Evolutionary conservation across 129 eudicot genomes (phyloP), one percentile per base, ranked within the genome.

Genomic region (Silybum marianum): DNA sequence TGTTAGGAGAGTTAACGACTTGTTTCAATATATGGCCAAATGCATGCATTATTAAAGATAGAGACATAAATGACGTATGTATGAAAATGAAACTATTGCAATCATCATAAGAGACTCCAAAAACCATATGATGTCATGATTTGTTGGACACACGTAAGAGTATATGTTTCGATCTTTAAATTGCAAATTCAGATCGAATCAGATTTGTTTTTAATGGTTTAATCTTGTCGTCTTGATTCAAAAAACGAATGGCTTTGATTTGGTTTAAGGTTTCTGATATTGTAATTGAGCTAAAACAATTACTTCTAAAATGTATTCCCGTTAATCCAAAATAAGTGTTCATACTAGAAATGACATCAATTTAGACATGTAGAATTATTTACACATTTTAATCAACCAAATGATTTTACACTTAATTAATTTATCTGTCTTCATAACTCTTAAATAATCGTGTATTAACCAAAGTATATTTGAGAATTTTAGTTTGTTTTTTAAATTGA

Each of bases 21-120:
- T 51, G 38, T 79, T 71, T 80, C n/a, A 40, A 22, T 54, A 25
- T 58, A 36, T 71, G 77, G 62, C 74, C 78, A 80, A 80, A 73
- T 73, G 13, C 84, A 72, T 72, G 67, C 78, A 72, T 80, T 73
- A 80, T 72, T 72, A 72, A 34, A 28, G 73, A 65, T 42, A 73
- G 58, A 71, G 21, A 71, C 13, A 32, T 18, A 23, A 75, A 54
- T 65, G 80, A 81, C 75, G 80, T 75, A 74, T 26, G 54, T 7
- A 38, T 72, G 77, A 65, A 71, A 68, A 73, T n/a, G 63, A 22
- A 22, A 72, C 18, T 38, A 10, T 14, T 62, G 67, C 65, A 81
- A 73, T 72, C 40, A 73, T 81, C 19, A 73, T 36, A 32, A 2
- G 12, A 54, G 72, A 71, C 36, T 71, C 78, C 83, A 80, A 79